Percentiles rank a stretch among this genome's conserved stretches.
Conservation (phyloP, 139 green algal genomes). For the Volvox africanus region DNA sequence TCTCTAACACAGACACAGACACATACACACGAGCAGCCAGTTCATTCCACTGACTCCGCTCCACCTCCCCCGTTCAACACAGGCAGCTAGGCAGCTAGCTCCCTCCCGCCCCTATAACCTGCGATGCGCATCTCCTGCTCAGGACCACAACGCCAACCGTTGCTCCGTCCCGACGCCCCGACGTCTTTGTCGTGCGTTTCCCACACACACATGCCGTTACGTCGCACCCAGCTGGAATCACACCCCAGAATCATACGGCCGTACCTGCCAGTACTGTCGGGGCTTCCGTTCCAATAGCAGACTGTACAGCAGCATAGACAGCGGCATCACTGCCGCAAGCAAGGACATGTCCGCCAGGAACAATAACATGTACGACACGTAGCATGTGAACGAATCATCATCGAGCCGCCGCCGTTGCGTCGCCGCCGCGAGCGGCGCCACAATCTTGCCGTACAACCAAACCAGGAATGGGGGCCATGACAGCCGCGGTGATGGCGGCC, state of each 20-base stretch:
- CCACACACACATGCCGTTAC: neutral
- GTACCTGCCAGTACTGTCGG: slow-evolving; percentile 71
- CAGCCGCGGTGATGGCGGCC: neutral
- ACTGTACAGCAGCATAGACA: slow-evolving; percentile 68
- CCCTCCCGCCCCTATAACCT: too few relatives aligned
- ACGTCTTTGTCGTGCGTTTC: neutral
- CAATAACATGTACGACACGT: slow-evolving; percentile 61
- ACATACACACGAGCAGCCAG: too few relatives aligned
- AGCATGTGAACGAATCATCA: slow-evolving; percentile 65
- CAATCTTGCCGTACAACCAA: slow-evolving; percentile 18
- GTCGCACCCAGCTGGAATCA: neutral
- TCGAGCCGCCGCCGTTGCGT: slow-evolving; percentile 17
- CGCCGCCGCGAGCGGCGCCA: slow-evolving; percentile 7
- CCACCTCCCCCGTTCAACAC: too few relatives aligned
- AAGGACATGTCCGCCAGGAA: slow-evolving; percentile 75
- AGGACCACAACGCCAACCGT: too few relatives aligned
- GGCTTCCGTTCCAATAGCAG: slow-evolving; percentile 62
- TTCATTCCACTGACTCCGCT: too few relatives aligned
- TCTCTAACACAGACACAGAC: too few relatives aligned
- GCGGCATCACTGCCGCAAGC: slow-evolving; percentile 60
- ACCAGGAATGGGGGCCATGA: slow-evolving; percentile 17
- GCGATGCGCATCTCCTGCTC: too few relatives aligned
- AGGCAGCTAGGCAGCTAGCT: too few relatives aligned
- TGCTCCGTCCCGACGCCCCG: too few relatives aligned
- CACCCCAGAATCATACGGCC: too few relatives aligned